Base-by-base conservation (phyloP, 371 early-diverging fungal genomes). In the Pancytospora epiphaga region DNA sequence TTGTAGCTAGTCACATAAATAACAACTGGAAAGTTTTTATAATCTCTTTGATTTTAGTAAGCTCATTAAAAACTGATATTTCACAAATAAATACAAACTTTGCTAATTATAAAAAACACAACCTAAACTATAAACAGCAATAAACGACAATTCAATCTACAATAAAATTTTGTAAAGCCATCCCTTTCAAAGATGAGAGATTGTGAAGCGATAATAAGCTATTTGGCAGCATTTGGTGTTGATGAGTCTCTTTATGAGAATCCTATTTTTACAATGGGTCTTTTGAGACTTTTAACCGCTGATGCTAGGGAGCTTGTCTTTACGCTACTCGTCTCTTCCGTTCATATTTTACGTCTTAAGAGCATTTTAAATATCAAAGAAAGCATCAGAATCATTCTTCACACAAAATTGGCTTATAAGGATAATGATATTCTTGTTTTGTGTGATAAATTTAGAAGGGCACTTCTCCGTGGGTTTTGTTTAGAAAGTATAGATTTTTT, bases 271-370 rank as follows among this genome's bases (percentile, higher is more conserved):
- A 47, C 62, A 50, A 38, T 63, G n/a, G 58, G 62, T 27, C 32
- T 76, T 47, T 38, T 72, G 12, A 72, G 67, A 32, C 19, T 71
- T n/a, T 56, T 76, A 32, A 68, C 62, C 57, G 62, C 54, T 25
- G 25, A 60, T 18, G 65, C 71, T 3, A 64, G 25, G 54, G 22
- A 51, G 25, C 57, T 68, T 34, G 37, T 76, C 1, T 66, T 66
- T 25, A 67, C 63, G 43, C 56, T 72, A 9, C 15, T 69, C 3
- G 33, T 50, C 27, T 58, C 15, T 9, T 50, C 62, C 0, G 54
- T 50, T 25, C 52, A 61, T 25, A 56, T 72, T 19, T 60, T 49
- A 25, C 36, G 57, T 2, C 33, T 68, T 22, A 77, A 62, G 33
- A 63, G 58, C n/a, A 66, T 50, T 52, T 27, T 66, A 43, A 58